phyloP scores from a whole-genome alignment of 2,329 filamentous ascomycete species.

The Mariannaea elegans region DNA sequence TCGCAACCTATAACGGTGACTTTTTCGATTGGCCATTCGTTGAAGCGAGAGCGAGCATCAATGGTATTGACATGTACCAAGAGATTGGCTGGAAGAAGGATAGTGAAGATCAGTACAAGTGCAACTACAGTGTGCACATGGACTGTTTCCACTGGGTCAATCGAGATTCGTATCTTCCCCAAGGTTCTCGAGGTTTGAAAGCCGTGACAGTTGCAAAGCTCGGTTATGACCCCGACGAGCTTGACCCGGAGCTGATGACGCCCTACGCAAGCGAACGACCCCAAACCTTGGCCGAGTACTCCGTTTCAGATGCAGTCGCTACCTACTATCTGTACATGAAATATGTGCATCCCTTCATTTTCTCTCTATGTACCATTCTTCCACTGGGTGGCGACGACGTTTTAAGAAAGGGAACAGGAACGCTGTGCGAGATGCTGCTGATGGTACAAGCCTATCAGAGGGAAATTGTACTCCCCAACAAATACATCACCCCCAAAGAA shows the following conservation, averaged over 20 bases:
- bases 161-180: constrained; percentile 95
- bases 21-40: constrained; percentile 99
- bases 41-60: constrained; percentile 88
- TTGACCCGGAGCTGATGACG: constrained; percentile 98
- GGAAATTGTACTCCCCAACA: constrained; percentile 93
- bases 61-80: constrained; percentile 98
- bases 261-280: constrained; percentile 89
- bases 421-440: constrained; percentile 98
- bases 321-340: constrained; percentile 99
- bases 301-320: constrained; percentile 97
- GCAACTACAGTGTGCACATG: constrained; percentile 96
- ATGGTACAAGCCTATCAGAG: constrained; percentile 98
- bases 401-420: constrained; percentile 94
- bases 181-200: constrained; percentile 96
- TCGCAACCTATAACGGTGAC: constrained; percentile 99
- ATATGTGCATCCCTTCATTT: constrained; percentile 99
- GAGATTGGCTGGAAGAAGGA: constrained; percentile 98
- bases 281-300: constrained; percentile 96
- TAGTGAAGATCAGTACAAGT: constrained; percentile 95
- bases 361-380: constrained; percentile 96
- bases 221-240: constrained; percentile 96
- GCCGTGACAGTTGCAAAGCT: constrained; percentile 98
- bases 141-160: constrained; percentile 99
- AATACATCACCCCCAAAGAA: constrained; percentile 90
- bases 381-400: constrained; percentile 93